These are phyloP conservation scores for Rhodotorula sp. DNA, from an alignment of 1,284 basidiomycete species.

Conservation along the genomic window DNA sequence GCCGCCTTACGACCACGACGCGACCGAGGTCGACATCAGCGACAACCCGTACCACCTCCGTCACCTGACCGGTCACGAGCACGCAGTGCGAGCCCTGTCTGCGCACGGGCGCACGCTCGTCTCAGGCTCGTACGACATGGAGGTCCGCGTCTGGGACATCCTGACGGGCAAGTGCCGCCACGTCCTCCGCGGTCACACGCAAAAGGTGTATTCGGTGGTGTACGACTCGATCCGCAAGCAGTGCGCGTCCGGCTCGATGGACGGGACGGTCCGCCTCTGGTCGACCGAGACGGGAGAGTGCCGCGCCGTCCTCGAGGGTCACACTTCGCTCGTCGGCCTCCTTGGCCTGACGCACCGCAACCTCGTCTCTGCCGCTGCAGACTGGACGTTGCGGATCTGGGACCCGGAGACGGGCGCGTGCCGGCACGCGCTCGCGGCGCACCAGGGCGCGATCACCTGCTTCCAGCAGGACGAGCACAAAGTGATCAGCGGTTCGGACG, in stretches of 20 bases:
- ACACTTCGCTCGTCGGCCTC: conserved; percentile 47
- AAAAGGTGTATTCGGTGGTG: conserved; percentile 83
- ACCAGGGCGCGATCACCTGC: conserved; percentile 91
- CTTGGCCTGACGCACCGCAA: conserved; percentile 67
- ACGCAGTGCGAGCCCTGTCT: conserved; percentile 87
- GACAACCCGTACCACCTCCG: conserved; percentile 82
- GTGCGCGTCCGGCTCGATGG: conserved; percentile 93
- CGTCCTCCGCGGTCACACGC: conserved; percentile 78
- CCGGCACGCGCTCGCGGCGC: conserved; percentile 75
- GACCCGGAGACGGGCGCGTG: conserved; percentile 77
- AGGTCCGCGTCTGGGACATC: conserved; percentile 91
- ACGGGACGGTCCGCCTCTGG: conserved; percentile 91
- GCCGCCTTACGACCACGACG: conserved; percentile 19
- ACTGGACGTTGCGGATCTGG: conserved; percentile 89
- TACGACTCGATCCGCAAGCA: conserved; percentile 62
- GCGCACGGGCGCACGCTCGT: conserved; percentile 82
- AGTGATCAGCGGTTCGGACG: conserved; percentile 87
- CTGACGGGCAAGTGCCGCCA: conserved; percentile 79
- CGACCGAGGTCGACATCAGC: conserved; percentile 21
- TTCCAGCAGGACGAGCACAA: conserved; percentile 97
- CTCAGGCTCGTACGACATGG: conserved; percentile 92
- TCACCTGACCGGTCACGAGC: conserved; percentile 79
- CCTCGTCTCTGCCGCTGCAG: conserved; percentile 89
- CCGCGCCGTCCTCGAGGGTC: conserved; percentile 62
- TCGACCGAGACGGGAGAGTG: conserved; percentile 75